These are phyloP conservation scores for Alternaria brassicae DNA, from an alignment of 2,329 filamentous ascomycete genomes.

Conservation along the genomic window DNA sequence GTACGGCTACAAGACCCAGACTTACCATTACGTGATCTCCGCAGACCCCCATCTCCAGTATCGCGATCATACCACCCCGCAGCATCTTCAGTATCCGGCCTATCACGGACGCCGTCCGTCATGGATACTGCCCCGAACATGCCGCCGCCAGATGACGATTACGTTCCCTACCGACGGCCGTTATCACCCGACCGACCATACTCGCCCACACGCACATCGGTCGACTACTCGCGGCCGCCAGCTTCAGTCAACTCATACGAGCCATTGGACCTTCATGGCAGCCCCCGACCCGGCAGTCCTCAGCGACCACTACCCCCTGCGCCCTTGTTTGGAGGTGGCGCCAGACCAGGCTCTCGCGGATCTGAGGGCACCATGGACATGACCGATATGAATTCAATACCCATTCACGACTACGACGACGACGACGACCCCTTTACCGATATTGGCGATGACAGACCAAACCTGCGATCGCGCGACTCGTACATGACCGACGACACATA, in stretches of 20 bases:
- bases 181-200: conserved; percentile 64
- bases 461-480: conserved; percentile 68
- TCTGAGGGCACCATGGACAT: conserved; percentile 62
- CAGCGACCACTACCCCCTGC: conserved; percentile 86
- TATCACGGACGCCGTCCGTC: conserved; percentile 59
- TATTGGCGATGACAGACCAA: conserved; percentile 62
- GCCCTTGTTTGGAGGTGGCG: conserved; percentile 74
- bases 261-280: conserved; percentile 86
- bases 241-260: conserved; percentile 79
- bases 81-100: conserved; percentile 50
- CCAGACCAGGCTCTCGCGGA: conserved; percentile 53
- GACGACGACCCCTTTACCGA: conserved; percentile 76
- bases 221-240: conserved; percentile 74
- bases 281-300: conserved; percentile 84
- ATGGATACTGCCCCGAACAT: conserved; percentile 59
- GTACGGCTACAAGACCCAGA: conserved; percentile 37
- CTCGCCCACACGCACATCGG: conserved; percentile 60
- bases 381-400: conserved; percentile 76
- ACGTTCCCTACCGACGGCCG: conserved; percentile 63
- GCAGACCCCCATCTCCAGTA: conserved; percentile 52
- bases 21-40: conserved; percentile 47
- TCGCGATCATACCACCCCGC: conserved; percentile 60
- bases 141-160: conserved; percentile 67
- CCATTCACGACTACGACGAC: conserved; percentile 63
- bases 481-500: conserved; percentile 68